Base-by-base conservation (phyloP, 345 rosid species). In the Hibiscus syriacus region DNA sequence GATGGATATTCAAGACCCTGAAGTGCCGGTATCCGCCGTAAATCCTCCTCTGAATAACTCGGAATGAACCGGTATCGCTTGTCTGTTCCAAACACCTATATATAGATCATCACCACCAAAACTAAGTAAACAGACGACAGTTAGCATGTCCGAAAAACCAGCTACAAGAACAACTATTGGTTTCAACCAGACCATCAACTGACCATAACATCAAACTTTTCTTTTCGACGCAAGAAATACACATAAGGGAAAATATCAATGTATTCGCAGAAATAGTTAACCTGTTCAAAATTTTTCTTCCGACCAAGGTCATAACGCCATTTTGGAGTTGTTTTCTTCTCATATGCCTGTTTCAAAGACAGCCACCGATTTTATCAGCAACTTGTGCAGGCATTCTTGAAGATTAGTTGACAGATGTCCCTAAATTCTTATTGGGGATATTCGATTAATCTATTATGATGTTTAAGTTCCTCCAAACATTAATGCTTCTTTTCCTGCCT, bases 261-360 rank as follows among this genome's bases (percentile, higher is more conserved):
- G n/a, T n/a, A n/a, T n/a, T n/a, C n/a, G n/a, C n/a, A n/a, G n/a
- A n/a, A n/a, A n/a, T n/a, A 94, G n/a, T n/a, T n/a, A n/a, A n/a
- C n/a, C n/a, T n/a, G n/a, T n/a, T n/a, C n/a, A n/a, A n/a, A n/a
- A n/a, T n/a, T n/a, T n/a, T n/a, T n/a, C n/a, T n/a, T n/a, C n/a
- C n/a, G n/a, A n/a, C n/a, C n/a, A n/a, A n/a, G 90, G 74, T 94
- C 99, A 69, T 89, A 94, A 13, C 90, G 95, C 99, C 97, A 94
- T 73, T 85, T 91, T 55, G 87, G 85, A 61, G 87, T 79, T 67
- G 83, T 85, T 76, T 87, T 93, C 89, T 93, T 93, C 83, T 93
- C 98, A 80, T 90, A 94, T 23, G 99, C 99, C 99, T 94, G 76
- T 66, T 52, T 69, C 78, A 56, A 76, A 66, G 53, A 69, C 19